Base-by-base conservation (phyloP, 176 grass and related monocot species). In the Ensete ventricosum region DNA sequence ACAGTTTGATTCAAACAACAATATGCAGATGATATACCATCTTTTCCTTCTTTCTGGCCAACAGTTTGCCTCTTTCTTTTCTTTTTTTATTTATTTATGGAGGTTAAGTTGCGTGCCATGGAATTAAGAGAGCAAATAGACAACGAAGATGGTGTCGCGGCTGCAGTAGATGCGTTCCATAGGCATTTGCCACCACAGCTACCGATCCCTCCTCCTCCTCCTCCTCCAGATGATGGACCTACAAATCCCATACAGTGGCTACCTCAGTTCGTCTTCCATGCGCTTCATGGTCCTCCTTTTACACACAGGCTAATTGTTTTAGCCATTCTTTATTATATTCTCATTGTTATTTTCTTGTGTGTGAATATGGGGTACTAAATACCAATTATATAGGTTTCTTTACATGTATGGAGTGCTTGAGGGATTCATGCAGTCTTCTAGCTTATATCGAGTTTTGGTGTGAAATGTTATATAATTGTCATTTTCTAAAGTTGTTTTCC, bases 81-180 rank as follows among this genome's bases (percentile, higher is more conserved):
- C 19, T 34, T 12, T 24, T 54, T 29, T 76, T n/a, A n/a, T 49
- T 79, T 71, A 7, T 73, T 69, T 52, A 55, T 34, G 71, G 17
- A 98, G 95, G 95, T 94, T 74, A 98, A 94, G 78, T 88, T 77
- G 76, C 82, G 76, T 66, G 75, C 90, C 8, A 77, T 85, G 78
- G 90, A 98, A 70, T 64, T 98, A 54, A 90, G 88, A 20, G 94
- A 79, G 83, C 77, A 86, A 64, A 85, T 94, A 85, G 88, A 92
- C 58, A 91, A 98, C 54, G 95, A 94, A 81, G 90, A 98, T 80
- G 95, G 95, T 22, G 90, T 91, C 2, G 88, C 88, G 49, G 85
- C 86, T 29, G 95, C 95, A 71, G 90, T 93, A 76, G 82, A 90
- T 63, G 71, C 90, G 57, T 98, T 98, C 84, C 90, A 93, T 50